Percentiles rank a stretch among this genome's conserved stretches.
Evolutionary conservation across 2,329 filamentous ascomycete genomes (phyloP).

Genomic region (Chrysoporthe cubensis): DNA sequence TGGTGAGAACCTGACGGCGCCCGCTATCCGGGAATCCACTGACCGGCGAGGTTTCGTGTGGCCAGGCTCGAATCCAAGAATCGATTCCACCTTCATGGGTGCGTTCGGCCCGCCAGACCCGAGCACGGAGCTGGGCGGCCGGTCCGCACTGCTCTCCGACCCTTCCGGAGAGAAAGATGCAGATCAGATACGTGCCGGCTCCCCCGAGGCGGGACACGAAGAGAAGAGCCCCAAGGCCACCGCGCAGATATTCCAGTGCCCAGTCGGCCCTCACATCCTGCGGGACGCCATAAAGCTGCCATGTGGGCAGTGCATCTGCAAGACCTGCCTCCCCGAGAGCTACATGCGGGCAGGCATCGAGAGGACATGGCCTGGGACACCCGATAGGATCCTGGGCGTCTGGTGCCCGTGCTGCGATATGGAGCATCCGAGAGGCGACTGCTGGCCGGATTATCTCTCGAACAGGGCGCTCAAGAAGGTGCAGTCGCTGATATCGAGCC

Average conservation of each 20-base stretch:
- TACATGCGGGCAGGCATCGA: constrained; percentile 67
- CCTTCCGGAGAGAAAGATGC: constrained; percentile 2
- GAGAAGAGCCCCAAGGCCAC: constrained; percentile 20
- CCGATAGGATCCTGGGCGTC: constrained; percentile 70
- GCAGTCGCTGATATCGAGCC: constrained; percentile 43
- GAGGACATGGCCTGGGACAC: constrained; percentile 65
- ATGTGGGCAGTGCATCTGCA: constrained; percentile 80
- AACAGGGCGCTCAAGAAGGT: constrained; percentile 70
- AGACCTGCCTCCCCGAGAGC: constrained; percentile 70
- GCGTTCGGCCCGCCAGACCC: constrained; percentile 15
- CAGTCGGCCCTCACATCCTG: constrained; percentile 70
- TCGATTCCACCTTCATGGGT: constrained; percentile 22
- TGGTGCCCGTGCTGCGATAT: constrained; percentile 73
- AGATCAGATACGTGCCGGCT: constrained; percentile 4
- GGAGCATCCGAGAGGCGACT: constrained; percentile 79
- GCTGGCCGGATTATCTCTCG: constrained; percentile 75
- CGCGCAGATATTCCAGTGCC: constrained; percentile 78
- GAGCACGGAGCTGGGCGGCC: constrained; percentile 16
- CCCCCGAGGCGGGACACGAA: constrained; percentile 13
- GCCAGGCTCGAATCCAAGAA: no score
- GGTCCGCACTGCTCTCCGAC: constrained; percentile 12
- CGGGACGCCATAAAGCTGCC: constrained; percentile 74
- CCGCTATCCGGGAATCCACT: background rate
- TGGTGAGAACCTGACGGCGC: background rate
- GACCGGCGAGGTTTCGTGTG: background rate